Percentiles rank a stretch among this genome's conserved stretches.
phyloP scores from a whole-genome alignment of 2,329 filamentous ascomycete species.

The Colletotrichum cereale region DNA sequence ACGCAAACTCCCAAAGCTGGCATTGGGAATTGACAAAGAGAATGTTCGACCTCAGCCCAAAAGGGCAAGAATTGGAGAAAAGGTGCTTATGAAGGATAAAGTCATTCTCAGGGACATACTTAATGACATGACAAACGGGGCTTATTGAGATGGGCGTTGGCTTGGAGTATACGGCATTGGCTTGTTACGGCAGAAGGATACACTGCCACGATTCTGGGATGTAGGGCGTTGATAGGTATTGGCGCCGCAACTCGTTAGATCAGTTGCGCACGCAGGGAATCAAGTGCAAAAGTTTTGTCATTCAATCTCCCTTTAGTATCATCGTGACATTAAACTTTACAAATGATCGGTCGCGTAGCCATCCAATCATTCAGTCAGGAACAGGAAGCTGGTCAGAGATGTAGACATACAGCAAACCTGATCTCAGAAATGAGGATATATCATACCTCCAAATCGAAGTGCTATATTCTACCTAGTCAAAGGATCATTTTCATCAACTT shows the following conservation, averaged over 20 bases:
- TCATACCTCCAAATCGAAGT: constrained; percentile 1
- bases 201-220: constrained; percentile 19
- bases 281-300: not conserved
- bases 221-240: constrained; percentile 9
- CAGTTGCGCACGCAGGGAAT: not conserved
- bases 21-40: constrained; percentile 54
- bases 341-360: not conserved
- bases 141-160: constrained; percentile 47
- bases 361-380: not conserved
- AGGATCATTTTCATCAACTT: not conserved
- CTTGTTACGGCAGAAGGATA: not conserved
- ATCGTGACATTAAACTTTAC: not conserved
- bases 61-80: constrained; percentile 69
- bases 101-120: constrained; percentile 82
- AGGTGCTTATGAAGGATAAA: constrained; percentile 73
- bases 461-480: not conserved
- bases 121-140: constrained; percentile 73
- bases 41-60: constrained; percentile 64
- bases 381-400: not conserved
- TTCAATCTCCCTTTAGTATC: not conserved
- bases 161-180: constrained; percentile 32
- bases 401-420: not conserved
- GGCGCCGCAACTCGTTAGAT: not conserved
- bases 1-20: constrained; percentile 32
- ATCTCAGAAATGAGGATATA: not conserved